Conservation (phyloP, 768 basidiomycete species). For the Clitopilus passeckerianus region DNA sequence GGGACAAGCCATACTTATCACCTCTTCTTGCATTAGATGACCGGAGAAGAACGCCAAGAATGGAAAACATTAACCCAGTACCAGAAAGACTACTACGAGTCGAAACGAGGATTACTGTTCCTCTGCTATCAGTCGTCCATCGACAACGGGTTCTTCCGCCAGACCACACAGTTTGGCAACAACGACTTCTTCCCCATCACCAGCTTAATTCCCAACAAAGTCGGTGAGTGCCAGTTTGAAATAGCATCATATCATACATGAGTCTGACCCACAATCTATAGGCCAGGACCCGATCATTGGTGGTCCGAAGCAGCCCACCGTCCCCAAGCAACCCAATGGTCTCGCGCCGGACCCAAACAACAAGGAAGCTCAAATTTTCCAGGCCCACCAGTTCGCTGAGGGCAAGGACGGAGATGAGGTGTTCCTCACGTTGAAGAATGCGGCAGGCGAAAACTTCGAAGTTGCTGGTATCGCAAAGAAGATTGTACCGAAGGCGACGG, state of each 20-base stretch:
- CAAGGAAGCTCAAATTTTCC: background rate
- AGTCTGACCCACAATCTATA: slow-evolving; percentile 1
- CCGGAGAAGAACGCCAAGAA: background rate
- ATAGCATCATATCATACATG: background rate
- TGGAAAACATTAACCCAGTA: background rate
- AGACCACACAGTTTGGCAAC: slow-evolving; percentile 13
- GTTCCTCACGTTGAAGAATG: slow-evolving; percentile 1
- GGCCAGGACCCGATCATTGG: slow-evolving; percentile 22
- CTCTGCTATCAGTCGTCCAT: slow-evolving; percentile 30
- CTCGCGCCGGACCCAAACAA: background rate
- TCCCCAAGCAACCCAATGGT: background rate
- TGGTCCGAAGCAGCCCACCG: slow-evolving; percentile 3
- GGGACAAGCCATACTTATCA: background rate
- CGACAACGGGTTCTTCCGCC: slow-evolving; percentile 26
- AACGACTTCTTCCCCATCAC: slow-evolving; percentile 18
- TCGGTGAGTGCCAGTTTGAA: slow-evolving; percentile 8
- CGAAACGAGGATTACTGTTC: slow-evolving; percentile 19
- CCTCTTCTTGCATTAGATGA: background rate
- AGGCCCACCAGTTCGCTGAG: background rate
- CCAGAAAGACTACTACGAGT: background rate
- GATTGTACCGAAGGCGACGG: background rate
- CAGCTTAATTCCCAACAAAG: slow-evolving; percentile 8
- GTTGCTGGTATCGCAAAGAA: slow-evolving; percentile 5
- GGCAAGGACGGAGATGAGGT: slow-evolving; percentile 2
- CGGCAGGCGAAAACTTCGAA: background rate